Percentiles rank a stretch among this genome's conserved stretches.
Evolutionary conservation across 805 yeast species (phyloP).

Genomic region (Brettanomyces sp.): DNA sequence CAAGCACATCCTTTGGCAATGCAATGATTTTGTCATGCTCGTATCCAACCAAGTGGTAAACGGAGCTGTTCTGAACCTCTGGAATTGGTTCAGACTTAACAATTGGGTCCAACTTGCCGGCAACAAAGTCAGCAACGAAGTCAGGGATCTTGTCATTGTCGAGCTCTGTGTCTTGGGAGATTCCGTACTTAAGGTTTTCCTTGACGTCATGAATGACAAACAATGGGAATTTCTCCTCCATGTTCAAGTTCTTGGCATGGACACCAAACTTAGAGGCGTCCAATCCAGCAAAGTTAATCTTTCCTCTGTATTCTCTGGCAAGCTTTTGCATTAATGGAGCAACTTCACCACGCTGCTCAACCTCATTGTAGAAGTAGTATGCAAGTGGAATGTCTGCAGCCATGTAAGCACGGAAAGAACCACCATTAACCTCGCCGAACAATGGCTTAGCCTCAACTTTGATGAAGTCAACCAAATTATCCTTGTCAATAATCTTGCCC

Average conservation of each 20-base stretch:
- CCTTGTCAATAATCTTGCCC: constrained; percentile 25
- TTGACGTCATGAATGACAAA: constrained; percentile 74
- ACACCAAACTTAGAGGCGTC: constrained; percentile 73
- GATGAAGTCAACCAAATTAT: constrained; percentile 38
- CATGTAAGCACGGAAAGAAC: constrained; percentile 69
- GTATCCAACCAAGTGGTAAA: constrained; percentile 70
- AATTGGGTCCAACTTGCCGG: constrained; percentile 60
- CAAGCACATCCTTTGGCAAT: constrained; percentile 64
- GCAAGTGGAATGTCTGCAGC: constrained; percentile 68
- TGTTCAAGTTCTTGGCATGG: constrained; percentile 80
- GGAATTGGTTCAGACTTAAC: constrained; percentile 85
- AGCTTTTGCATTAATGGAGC: constrained; percentile 44
- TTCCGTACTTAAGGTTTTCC: constrained; percentile 68
- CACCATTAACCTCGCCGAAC: constrained; percentile 81
- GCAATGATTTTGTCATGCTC: constrained; percentile 64
- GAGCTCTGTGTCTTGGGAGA: constrained; percentile 48
- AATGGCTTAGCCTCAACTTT: constrained; percentile 63
- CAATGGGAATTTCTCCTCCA: constrained; percentile 81
- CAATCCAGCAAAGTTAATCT: constrained; percentile 78
- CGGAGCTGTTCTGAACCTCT: constrained; percentile 61
- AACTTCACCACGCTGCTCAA: constrained; percentile 54
- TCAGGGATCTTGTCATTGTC: constrained; percentile 44
- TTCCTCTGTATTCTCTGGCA: constrained; percentile 72
- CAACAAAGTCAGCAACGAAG: constrained; percentile 54
- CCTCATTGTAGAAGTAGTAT: constrained; percentile 72